A percentile compares a stretch with the other conserved stretches of the same genome.
Conservation (phyloP, 2,329 filamentous ascomycete species). For the Cladophialophora carrionii region DNA sequence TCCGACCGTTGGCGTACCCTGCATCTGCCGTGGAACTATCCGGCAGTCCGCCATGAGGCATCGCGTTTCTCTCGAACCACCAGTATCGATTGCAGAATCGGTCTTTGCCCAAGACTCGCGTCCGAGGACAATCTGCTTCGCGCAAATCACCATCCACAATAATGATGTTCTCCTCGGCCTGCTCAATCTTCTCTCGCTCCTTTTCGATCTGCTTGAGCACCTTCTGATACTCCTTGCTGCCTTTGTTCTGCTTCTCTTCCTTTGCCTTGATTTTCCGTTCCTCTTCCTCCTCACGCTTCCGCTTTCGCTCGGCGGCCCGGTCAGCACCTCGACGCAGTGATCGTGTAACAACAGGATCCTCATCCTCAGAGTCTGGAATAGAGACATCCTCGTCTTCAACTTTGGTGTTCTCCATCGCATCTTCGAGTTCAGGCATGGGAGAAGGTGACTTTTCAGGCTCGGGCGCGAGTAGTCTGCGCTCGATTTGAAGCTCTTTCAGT, state of each 20-base stretch:
- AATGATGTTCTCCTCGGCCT: conserved; percentile 82
- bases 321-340: conserved; percentile 67
- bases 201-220: conserved; percentile 86
- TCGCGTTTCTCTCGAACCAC: conserved; percentile 98
- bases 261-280: conserved; percentile 70
- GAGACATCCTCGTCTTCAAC: conserved; percentile 51
- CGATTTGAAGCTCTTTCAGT: conserved; percentile 52
- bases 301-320: conserved; percentile 70
- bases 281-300: conserved; percentile 74
- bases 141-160: conserved; percentile 88
- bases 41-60: conserved; percentile 89
- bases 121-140: conserved; percentile 90
- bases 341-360: conserved; percentile 60
- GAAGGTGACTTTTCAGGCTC: conserved; percentile 51
- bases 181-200: conserved; percentile 76
- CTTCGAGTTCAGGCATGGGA: conserved; percentile 49
- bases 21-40: conserved; percentile 84
- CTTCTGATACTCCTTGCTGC: conserved; percentile 86
- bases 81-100: conserved; percentile 98
- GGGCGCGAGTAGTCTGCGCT: conserved; percentile 53
- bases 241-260: conserved; percentile 70
- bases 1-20: conserved; percentile 87
- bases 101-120: conserved; percentile 86
- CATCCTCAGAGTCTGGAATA: conserved; percentile 67
- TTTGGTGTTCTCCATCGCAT: conserved; percentile 60